Conservation (phyloP, 2,329 filamentous ascomycete genomes). For the Monosporascus sp. region DNA sequence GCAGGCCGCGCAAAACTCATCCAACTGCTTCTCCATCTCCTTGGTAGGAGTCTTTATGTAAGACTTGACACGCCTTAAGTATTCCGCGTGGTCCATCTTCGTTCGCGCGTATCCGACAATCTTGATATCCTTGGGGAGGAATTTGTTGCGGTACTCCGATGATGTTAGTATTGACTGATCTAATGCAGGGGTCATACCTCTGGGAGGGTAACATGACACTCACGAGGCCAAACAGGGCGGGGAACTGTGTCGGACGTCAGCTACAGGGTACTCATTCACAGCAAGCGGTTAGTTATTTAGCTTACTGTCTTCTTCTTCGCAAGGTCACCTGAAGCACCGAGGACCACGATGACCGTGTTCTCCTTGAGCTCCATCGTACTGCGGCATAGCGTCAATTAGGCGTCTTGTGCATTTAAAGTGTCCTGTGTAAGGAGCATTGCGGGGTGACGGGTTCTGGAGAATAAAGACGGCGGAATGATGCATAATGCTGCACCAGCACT, state of each 20-base stretch:
- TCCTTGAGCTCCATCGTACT: conserved; percentile 95
- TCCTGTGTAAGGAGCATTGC: background rate
- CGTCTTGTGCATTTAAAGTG: background rate
- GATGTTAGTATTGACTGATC: conserved; percentile 13
- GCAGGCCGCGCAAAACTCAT: conserved; percentile 83
- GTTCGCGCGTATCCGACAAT: conserved; percentile 99
- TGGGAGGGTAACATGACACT: conserved; percentile 37
- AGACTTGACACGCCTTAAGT: conserved; percentile 86
- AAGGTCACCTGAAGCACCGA: conserved; percentile 94
- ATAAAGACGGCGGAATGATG: conserved; percentile 10
- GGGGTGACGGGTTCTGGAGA: background rate
- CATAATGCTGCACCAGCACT: conserved; percentile 7
- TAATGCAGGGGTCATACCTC: no score
- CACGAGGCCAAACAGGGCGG: conserved; percentile 94
- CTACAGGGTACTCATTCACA: conserved; percentile 9
- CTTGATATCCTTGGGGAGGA: conserved; percentile 91
- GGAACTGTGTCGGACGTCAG: conserved; percentile 59
- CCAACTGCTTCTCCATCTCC: conserved; percentile 91
- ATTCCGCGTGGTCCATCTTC: conserved; percentile 98
- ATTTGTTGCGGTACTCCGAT: conserved; percentile 89
- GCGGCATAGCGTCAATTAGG: conserved; percentile 23
- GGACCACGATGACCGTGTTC: conserved; percentile 93
- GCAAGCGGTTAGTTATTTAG: conserved; percentile 10
- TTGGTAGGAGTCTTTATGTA: conserved; percentile 99
- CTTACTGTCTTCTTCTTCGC: conserved; percentile 99